Percentiles rank a stretch among this genome's conserved stretches.
Conservation (phyloP, 805 yeast genomes). For the Kregervanrija fluxuum region DNA sequence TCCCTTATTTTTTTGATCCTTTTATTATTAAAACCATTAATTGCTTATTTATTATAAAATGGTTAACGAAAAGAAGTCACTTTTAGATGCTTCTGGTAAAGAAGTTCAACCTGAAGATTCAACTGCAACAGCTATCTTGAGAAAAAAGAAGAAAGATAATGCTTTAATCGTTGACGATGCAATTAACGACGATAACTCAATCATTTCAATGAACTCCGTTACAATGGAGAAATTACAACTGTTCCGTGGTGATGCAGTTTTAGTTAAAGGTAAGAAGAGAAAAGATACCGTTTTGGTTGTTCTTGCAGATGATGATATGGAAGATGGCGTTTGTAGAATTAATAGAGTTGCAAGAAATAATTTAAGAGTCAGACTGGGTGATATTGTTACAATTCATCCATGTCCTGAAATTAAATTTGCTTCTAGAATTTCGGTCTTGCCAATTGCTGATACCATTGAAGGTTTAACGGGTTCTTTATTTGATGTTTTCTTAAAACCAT, state of each 20-base stretch:
- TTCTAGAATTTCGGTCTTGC: slow-evolving; percentile 86
- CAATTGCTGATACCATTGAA: slow-evolving; percentile 96
- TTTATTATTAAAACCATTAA: too few species aligned
- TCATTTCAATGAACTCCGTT: slow-evolving; percentile 87
- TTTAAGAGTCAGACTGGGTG: slow-evolving; percentile 90
- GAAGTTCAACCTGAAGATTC: slow-evolving; percentile 29
- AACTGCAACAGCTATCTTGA: slow-evolving; percentile 94
- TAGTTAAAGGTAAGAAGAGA: slow-evolving; percentile 96
- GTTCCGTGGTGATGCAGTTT: slow-evolving; percentile 96
- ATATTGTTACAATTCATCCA: slow-evolving; percentile 82
- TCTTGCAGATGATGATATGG: slow-evolving; percentile 92
- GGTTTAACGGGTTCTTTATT: slow-evolving; percentile 95
- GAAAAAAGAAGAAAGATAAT: slow-evolving; percentile 97
- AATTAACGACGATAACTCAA: slow-evolving; percentile 92
- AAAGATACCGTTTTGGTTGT: slow-evolving; percentile 96
- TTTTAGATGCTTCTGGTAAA: slow-evolving; percentile 32
- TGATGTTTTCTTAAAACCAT: slow-evolving; percentile 94
- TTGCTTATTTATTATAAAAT: not conserved
- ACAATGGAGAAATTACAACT: slow-evolving; percentile 93
- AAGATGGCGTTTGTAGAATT: slow-evolving; percentile 88
- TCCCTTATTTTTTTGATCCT: too few species aligned
- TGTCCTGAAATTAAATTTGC: slow-evolving; percentile 99
- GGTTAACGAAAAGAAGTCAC: slow-evolving; percentile 26
- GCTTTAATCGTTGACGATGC: slow-evolving; percentile 94
- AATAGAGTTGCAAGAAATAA: slow-evolving; percentile 96